Evolutionary conservation across 75 land plant species (phyloP).

Genomic region (Sequoiadendron giganteum): DNA sequence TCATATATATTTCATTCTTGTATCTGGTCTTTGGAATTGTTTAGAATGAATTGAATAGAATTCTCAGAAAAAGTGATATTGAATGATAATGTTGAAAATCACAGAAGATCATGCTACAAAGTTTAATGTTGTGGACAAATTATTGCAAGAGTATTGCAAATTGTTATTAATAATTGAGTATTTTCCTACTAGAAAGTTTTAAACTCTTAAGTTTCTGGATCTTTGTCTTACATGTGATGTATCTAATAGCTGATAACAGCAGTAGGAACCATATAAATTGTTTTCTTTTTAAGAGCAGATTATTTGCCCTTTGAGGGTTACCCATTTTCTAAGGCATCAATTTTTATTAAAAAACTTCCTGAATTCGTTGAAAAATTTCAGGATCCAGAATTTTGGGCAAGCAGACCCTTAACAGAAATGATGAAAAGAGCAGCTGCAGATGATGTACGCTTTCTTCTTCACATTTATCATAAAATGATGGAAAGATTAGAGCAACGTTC

Average conservation of each 20-base stretch:
- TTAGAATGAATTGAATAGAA: neutral
- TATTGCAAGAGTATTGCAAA: neutral
- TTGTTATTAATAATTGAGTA: neutral
- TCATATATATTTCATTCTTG: neutral
- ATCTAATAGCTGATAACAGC: neutral
- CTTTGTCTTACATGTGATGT: neutral
- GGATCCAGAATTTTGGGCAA: slow-evolving; percentile 85
- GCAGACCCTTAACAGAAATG: slow-evolving; percentile 76
- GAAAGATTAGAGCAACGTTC: slow-evolving; percentile 51
- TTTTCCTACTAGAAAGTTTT: neutral
- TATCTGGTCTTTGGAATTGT: neutral
- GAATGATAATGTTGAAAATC: neutral
- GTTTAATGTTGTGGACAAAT: neutral
- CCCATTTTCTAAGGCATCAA: neutral
- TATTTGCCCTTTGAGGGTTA: neutral
- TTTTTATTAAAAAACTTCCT: neutral
- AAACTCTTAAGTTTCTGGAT: neutral
- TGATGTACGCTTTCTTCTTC: slow-evolving; percentile 94
- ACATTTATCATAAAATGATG: slow-evolving; percentile 81
- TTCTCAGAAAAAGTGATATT: neutral
- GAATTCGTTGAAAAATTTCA: slow-evolving; percentile 21
- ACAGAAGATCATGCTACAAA: neutral
- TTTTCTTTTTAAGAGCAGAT: neutral
- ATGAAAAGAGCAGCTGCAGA: slow-evolving; percentile 92
- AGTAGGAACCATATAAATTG: neutral